Conservation (phyloP, 345 rosid species). For the Populus alba region DNA sequence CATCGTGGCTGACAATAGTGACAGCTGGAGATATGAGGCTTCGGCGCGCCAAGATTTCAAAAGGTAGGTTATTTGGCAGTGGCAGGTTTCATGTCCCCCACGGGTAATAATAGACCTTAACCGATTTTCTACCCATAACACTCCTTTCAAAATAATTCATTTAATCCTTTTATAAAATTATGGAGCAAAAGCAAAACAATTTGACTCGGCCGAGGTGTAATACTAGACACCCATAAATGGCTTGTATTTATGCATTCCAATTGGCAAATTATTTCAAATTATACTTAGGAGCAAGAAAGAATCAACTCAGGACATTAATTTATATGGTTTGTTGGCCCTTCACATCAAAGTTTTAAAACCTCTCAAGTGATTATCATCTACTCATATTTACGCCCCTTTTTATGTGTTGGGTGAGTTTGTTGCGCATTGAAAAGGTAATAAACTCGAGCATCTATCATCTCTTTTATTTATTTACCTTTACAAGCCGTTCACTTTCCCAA, state of each 20-base stretch:
- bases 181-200: too few species aligned
- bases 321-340: constrained; percentile 20
- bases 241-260: too few species aligned
- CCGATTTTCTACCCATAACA: neutral
- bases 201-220: too few species aligned
- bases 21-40: neutral
- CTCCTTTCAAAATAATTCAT: neutral
- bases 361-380: neutral
- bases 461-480: neutral
- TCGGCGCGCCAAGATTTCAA: constrained; percentile 31
- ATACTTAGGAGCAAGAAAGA: neutral
- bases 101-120: neutral
- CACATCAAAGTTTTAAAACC: constrained; percentile 27
- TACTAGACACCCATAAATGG: neutral
- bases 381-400: neutral
- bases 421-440: neutral
- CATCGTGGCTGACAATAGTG: neutral
- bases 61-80: neutral
- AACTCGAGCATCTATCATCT: neutral
- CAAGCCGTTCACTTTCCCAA: neutral
- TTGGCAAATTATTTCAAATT: too few species aligned
- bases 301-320: constrained; percentile 6
- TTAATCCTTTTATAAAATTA: too few species aligned
- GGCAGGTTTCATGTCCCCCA: constrained; percentile 13
- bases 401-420: neutral